Percentiles rank a stretch among this genome's conserved stretches.
These are phyloP conservation scores for Zygnema circumcarinatum DNA, from an alignment of 139 green algal genomes.

Conservation along the genomic window DNA sequence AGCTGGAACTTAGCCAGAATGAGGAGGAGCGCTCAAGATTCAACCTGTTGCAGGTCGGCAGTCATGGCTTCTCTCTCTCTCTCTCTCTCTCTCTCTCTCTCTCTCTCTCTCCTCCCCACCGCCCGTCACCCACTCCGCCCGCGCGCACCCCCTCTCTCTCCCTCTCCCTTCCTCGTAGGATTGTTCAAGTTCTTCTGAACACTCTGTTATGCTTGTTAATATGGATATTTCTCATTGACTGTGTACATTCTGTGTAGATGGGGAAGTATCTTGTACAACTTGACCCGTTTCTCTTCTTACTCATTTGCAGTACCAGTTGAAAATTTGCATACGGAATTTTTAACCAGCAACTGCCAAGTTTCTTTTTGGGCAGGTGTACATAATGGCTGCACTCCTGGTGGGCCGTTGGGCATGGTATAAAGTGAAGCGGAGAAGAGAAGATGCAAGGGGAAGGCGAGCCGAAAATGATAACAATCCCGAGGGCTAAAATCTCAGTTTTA, in stretches of 20 bases:
- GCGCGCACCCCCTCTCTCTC: neutral
- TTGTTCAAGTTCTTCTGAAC: slow-evolving; percentile 1
- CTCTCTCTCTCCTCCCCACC: neutral
- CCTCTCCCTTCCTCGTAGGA: neutral
- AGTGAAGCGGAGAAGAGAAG: neutral
- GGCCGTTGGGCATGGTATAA: neutral
- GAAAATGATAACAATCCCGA: neutral
- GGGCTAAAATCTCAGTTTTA: neutral
- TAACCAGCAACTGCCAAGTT: too few species aligned
- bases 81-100: neutral
- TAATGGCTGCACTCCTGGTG: neutral
- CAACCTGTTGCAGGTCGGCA: neutral
- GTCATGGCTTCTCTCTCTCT: neutral
- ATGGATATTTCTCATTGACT: too few species aligned
- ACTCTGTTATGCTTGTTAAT: too few species aligned
- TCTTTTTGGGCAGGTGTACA: neutral
- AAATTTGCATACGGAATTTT: too few species aligned
- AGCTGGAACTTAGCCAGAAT: neutral
- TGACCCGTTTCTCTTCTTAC: too few species aligned
- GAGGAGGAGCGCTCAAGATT: neutral
- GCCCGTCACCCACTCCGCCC: neutral
- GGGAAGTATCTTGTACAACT: too few species aligned
- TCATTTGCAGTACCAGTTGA: too few species aligned
- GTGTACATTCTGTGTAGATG: too few species aligned
- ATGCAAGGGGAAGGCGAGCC: neutral